Base-by-base conservation (phyloP, 2,329 filamentous ascomycete species). In the Verruconis gallopava region DNA sequence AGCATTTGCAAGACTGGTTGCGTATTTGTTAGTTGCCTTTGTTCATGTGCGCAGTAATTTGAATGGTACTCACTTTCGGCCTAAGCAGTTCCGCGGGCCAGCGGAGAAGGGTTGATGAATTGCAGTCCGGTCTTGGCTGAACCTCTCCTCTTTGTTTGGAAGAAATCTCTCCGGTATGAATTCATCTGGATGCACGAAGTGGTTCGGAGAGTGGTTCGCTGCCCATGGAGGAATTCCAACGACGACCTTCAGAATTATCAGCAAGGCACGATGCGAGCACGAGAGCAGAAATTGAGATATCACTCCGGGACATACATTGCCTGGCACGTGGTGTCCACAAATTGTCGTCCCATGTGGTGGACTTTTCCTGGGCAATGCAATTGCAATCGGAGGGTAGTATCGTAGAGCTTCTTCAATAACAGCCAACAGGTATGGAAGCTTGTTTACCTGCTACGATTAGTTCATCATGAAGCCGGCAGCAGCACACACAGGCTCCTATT, bases 121-220 rank as follows among this genome's bases (percentile, higher is more conserved):
- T 25, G 53, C 55, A 43, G 50, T 55, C 12, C 52, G 42, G 34
- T 59, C 56, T 0, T 21, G 32, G 0, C 40, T 50, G 34, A 51
- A 59, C 6, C 38, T 30, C 25, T 9, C 39, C 5, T 37, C 11
- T 4, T 49, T 49, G 21, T 44, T 32, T 12, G 53, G 51, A 3
- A 61, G 46, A 49, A 54, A 61, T 6, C 59, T 51, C 46, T 62
- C 59, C 0, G 60, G 59, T 17, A 56, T 48, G 38, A 60, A 62
- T 1, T 41, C 37, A 36, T 57, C 51, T 1, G 58, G 57, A 19
- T 56, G 17, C 9, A 11, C 4, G 17, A 40, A 63, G 42, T 61
- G 61, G 33, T 43, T 35, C 3, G 51, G 33, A 3, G 52, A 55
- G 44, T 56, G 57, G 15, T 54, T 52, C 1, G 38, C 38, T 18